Percentiles rank a stretch among this genome's conserved stretches.
Conservation (phyloP, 176 grass and related monocot species). For the Microstegium vimineum region DNA sequence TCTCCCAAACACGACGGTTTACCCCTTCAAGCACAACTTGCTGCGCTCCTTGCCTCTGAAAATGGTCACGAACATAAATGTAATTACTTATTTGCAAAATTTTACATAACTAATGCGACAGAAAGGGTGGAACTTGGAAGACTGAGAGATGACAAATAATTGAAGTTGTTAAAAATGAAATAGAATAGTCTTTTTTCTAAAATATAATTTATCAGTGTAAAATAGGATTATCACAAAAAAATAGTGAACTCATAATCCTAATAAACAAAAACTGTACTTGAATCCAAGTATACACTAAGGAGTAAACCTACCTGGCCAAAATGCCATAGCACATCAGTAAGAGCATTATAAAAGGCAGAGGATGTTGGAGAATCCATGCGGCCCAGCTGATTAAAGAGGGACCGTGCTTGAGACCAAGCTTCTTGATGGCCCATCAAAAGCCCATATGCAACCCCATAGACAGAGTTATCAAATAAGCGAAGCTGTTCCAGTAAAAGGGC, state of each 20-base stretch:
- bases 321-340: constrained; percentile 97
- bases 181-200: neutral
- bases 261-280: neutral
- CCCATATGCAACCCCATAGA: constrained; percentile 83
- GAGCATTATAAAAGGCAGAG: constrained; percentile 93
- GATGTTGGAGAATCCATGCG: constrained; percentile 84
- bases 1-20: constrained; percentile 82
- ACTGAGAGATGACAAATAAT: neutral
- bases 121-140: neutral
- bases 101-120: neutral
- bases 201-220: neutral
- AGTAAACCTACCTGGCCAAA: constrained; percentile 85
- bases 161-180: neutral
- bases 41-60: constrained; percentile 89
- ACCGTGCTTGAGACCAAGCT: constrained; percentile 63
- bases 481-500: constrained; percentile 93
- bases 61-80: neutral
- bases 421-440: constrained; percentile 80
- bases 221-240: neutral
- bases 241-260: neutral
- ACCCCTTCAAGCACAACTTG: constrained; percentile 89
- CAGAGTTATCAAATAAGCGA: constrained; percentile 86
- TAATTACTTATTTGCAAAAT: neutral
- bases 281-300: neutral
- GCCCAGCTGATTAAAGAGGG: constrained; percentile 75